phyloP scores from a whole-genome alignment of 495 filamentous ascomycete species.

The Ramalina peruviana region DNA sequence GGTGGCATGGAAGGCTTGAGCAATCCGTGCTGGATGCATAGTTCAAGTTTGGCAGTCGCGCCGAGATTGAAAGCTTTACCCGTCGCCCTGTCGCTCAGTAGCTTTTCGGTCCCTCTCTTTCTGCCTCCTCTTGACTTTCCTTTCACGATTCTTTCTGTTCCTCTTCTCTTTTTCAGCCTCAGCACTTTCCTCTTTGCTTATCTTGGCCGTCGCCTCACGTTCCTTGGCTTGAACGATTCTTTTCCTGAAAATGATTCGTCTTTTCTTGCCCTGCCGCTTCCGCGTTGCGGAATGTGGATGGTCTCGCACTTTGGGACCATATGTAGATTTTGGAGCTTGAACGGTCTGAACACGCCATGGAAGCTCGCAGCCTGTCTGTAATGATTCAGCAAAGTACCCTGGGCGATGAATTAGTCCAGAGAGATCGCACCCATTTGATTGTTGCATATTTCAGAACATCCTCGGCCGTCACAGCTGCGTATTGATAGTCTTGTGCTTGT shows the following conservation, averaged over 20 bases:
- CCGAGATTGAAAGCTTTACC: too few species aligned
- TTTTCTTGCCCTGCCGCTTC: constrained; percentile 14
- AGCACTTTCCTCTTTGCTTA: not conserved
- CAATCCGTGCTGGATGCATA: not conserved
- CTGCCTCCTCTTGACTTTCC: constrained; percentile 14
- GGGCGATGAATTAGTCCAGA: not conserved
- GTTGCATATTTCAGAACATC: not conserved
- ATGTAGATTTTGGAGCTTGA: not conserved
- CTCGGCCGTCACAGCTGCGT: constrained; percentile 3
- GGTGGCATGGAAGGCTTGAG: too few species aligned
- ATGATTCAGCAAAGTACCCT: not conserved
- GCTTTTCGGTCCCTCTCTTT: constrained; percentile 7
- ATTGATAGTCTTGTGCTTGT: not conserved
- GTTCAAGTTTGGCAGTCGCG: not conserved
- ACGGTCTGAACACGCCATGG: constrained; percentile 9
- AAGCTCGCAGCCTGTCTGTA: constrained; percentile 4
- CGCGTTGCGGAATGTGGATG: not conserved
- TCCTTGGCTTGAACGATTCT: not conserved
- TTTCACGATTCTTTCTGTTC: constrained; percentile 13
- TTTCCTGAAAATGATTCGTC: constrained; percentile 9
- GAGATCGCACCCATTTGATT: constrained; percentile 7
- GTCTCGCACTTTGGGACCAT: not conserved
- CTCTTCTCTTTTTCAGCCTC: constrained; percentile 11
- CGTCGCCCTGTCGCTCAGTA: not conserved
- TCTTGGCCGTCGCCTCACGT: not conserved